Evolutionary conservation across 495 filamentous ascomycete genomes (phyloP).

Genomic region (Penicillium desertorum): DNA sequence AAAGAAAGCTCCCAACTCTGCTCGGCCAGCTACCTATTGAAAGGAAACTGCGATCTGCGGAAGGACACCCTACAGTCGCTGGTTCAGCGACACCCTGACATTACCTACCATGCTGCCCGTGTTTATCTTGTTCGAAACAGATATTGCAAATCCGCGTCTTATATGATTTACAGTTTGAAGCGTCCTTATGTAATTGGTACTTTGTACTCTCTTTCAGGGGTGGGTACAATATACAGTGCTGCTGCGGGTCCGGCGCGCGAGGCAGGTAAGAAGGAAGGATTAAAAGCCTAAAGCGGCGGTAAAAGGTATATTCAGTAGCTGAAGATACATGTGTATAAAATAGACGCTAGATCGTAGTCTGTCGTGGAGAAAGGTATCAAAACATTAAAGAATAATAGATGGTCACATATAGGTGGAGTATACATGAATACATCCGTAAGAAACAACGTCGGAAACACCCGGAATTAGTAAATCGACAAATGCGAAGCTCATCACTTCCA

Average conservation of each 20-base stretch:
- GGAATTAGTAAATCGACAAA: conserved; percentile 1
- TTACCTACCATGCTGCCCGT: too few species aligned
- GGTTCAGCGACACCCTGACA: too few species aligned
- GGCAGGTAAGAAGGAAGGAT: background rate
- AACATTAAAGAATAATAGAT: conserved; percentile 26
- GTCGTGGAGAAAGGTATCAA: conserved; percentile 34
- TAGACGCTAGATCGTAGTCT: conserved; percentile 28
- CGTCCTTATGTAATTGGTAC: too few species aligned
- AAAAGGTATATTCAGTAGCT: conserved; percentile 20
- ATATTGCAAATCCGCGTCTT: too few species aligned
- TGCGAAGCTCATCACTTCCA: background rate
- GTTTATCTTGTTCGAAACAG: too few species aligned
- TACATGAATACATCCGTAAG: conserved; percentile 20
- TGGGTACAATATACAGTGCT: background rate
- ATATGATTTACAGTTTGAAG: too few species aligned
- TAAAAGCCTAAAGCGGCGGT: background rate
- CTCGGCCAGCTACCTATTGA: too few species aligned
- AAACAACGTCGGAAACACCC: conserved; percentile 17
- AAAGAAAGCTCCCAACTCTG: too few species aligned
- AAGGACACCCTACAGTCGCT: too few species aligned
- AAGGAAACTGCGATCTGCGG: too few species aligned
- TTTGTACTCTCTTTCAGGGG: background rate
- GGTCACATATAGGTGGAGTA: conserved; percentile 18
- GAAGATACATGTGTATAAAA: conserved; percentile 14
- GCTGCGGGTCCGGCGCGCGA: background rate